Evolutionary conservation across 148 eudicot genomes (phyloP).

Genomic region (Vaccinium myrtillus): DNA sequence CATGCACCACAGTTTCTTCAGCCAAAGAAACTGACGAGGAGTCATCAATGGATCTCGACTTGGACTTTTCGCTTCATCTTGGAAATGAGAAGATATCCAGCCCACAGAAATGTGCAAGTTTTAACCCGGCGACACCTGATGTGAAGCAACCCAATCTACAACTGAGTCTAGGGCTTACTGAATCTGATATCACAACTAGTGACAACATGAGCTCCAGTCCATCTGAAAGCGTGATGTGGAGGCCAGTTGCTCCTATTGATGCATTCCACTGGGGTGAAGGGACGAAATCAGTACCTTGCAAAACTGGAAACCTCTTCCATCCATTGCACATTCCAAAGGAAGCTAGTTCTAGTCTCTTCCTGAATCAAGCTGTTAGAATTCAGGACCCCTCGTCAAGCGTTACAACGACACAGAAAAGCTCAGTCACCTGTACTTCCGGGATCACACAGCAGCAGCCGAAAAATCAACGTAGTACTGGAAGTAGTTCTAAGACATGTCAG

Average conservation of each 20-base stretch:
- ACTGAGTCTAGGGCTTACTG: conserved; percentile 67
- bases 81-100: conserved; percentile 61
- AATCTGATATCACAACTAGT: conserved; percentile 69
- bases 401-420: conserved; percentile 53
- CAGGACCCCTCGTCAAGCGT: conserved; percentile 54
- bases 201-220: conserved; percentile 34
- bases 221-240: conserved; percentile 24
- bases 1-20: conserved; percentile 67
- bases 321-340: conserved; percentile 30
- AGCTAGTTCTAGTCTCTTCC: conserved; percentile 23
- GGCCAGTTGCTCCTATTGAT: conserved; percentile 23
- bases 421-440: conserved; percentile 91
- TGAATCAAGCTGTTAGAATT: conserved; percentile 34
- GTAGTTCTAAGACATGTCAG: conserved; percentile 70
- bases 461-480: conserved; percentile 44
- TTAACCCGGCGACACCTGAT: conserved; percentile 29
- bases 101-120: conserved; percentile 44
- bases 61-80: conserved; percentile 78
- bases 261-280: conserved; percentile 31
- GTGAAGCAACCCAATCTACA: conserved; percentile 43
- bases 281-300: conserved; percentile 31
- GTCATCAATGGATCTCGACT: conserved; percentile 80
- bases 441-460: conserved; percentile 38
- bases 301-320: conserved; percentile 28
- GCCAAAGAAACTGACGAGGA: conserved; percentile 84